These are phyloP conservation scores for Glomus cerebriforme DNA, from an alignment of 192 early-diverging fungal genomes.

Conservation along the genomic window DNA sequence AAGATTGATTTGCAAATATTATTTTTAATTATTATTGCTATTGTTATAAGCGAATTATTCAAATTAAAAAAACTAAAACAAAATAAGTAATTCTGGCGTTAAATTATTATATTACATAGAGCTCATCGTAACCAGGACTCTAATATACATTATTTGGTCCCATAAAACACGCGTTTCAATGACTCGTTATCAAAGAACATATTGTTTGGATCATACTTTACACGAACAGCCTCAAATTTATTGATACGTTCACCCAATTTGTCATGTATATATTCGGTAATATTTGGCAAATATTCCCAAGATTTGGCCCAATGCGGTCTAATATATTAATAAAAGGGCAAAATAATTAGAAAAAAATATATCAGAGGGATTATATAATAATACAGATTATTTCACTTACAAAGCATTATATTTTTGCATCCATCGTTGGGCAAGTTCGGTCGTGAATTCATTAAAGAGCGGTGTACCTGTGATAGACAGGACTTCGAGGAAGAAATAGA, in stretches of 20 bases:
- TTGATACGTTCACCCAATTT: constrained; percentile 19
- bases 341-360: too few species aligned
- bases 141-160: too few species aligned
- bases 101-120: too few species aligned
- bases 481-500: constrained; percentile 38
- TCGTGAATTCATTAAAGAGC: constrained; percentile 36
- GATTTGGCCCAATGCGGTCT: constrained; percentile 43
- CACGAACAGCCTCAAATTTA: constrained; percentile 38
- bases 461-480: constrained; percentile 28
- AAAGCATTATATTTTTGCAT: constrained; percentile 36
- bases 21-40: too few species aligned
- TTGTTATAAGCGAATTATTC: too few species aligned
- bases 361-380: too few species aligned
- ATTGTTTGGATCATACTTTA: constrained; percentile 40
- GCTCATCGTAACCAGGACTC: too few species aligned
- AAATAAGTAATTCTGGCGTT: too few species aligned
- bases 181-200: constrained; percentile 35
- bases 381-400: too few species aligned
- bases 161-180: background rate
- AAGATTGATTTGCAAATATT: too few species aligned
- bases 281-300: constrained; percentile 43
- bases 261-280: constrained; percentile 35
- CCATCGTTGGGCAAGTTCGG: constrained; percentile 36
- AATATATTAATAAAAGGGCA: too few species aligned
- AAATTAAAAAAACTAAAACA: too few species aligned